Conservation (phyloP, 805 yeast species). For the Candida suzukii region DNA sequence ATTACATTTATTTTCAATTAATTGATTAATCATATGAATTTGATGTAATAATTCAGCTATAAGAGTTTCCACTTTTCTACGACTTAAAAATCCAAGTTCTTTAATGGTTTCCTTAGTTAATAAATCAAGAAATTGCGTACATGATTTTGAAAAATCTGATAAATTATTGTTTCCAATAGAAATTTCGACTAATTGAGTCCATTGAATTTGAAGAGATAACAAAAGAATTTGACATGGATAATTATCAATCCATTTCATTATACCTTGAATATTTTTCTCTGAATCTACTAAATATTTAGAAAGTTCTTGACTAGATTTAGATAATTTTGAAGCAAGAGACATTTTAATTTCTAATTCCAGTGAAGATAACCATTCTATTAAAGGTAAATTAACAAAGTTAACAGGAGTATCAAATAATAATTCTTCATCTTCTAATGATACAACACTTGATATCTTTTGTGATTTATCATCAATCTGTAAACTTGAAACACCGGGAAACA, state of each 20-base stretch:
- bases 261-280: constrained; percentile 6
- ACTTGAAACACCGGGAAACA: constrained; percentile 60
- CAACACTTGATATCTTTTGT: constrained; percentile 30
- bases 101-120: not conserved
- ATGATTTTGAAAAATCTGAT: not conserved
- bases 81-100: constrained; percentile 11
- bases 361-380: constrained; percentile 55
- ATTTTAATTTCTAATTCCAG: constrained; percentile 48
- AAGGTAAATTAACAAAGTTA: constrained; percentile 30
- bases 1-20: not conserved
- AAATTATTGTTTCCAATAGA: not conserved
- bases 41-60: constrained; percentile 65
- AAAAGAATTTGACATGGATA: constrained; percentile 52
- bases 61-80: constrained; percentile 50
- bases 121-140: constrained; percentile 8
- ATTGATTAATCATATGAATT: constrained; percentile 25
- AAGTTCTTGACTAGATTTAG: constrained; percentile 9
- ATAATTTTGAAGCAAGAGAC: constrained; percentile 33
- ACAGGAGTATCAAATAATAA: constrained; percentile 38
- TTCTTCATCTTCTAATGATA: constrained; percentile 62
- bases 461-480: constrained; percentile 28
- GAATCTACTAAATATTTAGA: constrained; percentile 6
- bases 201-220: constrained; percentile 48
- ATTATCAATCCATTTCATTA: constrained; percentile 28
- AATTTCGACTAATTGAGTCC: constrained; percentile 40